These are phyloP conservation scores for Trichophyton rubrum DNA, from an alignment of 2,329 filamentous ascomycete species.

Conservation along the genomic window DNA sequence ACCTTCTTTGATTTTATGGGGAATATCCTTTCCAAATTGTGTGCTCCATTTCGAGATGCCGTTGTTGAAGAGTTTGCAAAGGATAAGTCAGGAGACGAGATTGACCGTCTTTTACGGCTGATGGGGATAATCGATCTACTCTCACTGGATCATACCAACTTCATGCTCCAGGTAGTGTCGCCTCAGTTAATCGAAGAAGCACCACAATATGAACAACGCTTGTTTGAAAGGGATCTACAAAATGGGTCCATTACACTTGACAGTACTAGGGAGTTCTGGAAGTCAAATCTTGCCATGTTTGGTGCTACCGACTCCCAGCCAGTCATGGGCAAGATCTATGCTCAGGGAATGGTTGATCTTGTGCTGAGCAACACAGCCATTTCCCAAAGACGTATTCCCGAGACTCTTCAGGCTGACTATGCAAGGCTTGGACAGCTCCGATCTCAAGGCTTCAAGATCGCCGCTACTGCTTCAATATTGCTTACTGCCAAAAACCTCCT, in stretches of 20 bases:
- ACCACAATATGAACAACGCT: conserved; percentile 48
- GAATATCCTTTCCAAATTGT: conserved; percentile 50
- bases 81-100: conserved; percentile 42
- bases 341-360: conserved; percentile 47
- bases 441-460: conserved; percentile 43
- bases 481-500: conserved; percentile 54
- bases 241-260: conserved; percentile 40
- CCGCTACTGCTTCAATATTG: conserved; percentile 49
- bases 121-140: conserved; percentile 51
- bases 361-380: conserved; percentile 43
- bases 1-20: conserved; percentile 54
- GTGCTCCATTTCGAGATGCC: conserved; percentile 51
- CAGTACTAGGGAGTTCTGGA: conserved; percentile 45
- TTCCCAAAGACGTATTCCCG: conserved; percentile 42
- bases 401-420: conserved; percentile 47
- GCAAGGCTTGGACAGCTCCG: conserved; percentile 43
- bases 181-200: conserved; percentile 50
- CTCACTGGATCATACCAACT: conserved; percentile 53
- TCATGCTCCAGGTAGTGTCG: conserved; percentile 49
- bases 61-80: conserved; percentile 45
- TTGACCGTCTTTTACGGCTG: conserved; percentile 51
- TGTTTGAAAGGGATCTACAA: conserved; percentile 44
- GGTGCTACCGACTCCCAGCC: conserved; percentile 38
- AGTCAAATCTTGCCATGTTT: conserved; percentile 26
- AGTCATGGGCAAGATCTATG: conserved; percentile 39